Evolutionary conservation across 2,329 filamentous ascomycete species (phyloP).

Genomic region (Phyllosticta ampelicida): DNA sequence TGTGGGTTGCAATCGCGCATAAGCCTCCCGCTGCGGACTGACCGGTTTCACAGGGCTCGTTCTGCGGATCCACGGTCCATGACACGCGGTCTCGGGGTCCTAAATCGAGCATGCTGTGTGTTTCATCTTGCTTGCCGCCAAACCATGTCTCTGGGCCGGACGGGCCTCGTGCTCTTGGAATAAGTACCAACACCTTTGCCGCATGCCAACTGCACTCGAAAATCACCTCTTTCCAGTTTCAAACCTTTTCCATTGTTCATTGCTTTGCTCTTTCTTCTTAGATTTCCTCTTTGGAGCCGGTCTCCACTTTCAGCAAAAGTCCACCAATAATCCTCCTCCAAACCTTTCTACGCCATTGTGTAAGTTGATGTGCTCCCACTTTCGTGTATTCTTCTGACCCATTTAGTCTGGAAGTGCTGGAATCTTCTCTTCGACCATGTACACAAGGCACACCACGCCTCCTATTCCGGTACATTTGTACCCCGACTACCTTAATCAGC

Average conservation of each 20-base stretch:
- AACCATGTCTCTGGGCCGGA: constrained; percentile 15
- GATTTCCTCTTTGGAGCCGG: constrained; percentile 33
- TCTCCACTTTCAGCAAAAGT: constrained; percentile 27
- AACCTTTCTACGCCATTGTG: constrained; percentile 17
- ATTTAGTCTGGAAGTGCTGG: constrained; percentile 27
- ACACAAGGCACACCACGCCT: constrained; percentile 36
- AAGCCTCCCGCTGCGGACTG: constrained; percentile 1
- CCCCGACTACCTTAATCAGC: constrained; percentile 27
- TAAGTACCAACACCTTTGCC: constrained; percentile 30
- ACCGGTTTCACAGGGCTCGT: constrained; percentile 4
- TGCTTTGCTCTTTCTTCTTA: constrained; percentile 16
- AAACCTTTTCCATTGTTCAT: constrained; percentile 10
- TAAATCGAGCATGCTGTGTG: constrained; percentile 15
- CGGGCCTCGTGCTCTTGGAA: constrained; percentile 20
- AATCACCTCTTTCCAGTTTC: constrained; percentile 14
- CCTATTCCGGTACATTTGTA: constrained; percentile 27
- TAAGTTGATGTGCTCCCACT: constrained; percentile 16
- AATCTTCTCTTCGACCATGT: constrained; percentile 21
- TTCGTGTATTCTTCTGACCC: constrained; percentile 9
- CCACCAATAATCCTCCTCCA: constrained; percentile 25
- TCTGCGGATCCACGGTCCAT: constrained; percentile 4
- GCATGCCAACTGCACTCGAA: constrained; percentile 22
- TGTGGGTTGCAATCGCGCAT: constrained; percentile 8
- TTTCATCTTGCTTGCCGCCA: constrained; percentile 30
- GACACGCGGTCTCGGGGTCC: constrained; percentile 9